Conservation (phyloP, 805 yeast species). For the Nakazawaea ambrosiae region DNA sequence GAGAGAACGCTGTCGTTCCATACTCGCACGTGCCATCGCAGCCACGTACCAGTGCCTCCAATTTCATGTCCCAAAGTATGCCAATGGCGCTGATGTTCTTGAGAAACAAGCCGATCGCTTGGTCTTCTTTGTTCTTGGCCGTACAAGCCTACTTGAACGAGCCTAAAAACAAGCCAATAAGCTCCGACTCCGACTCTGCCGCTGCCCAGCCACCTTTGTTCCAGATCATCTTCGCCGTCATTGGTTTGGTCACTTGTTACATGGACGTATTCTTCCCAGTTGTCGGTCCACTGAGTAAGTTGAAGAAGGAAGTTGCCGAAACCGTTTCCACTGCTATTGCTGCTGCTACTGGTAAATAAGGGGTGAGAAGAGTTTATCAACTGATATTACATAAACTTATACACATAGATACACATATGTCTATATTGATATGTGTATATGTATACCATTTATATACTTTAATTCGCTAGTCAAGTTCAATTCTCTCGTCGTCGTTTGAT, state of each 20-base stretch:
- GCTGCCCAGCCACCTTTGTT: slow-evolving; percentile 40
- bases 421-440: no score
- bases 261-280: slow-evolving; percentile 44
- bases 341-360: slow-evolving; percentile 10
- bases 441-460: no score
- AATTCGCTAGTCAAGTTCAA: no score
- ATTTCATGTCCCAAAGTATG: slow-evolving; percentile 42
- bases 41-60: slow-evolving; percentile 37
- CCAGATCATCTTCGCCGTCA: slow-evolving; percentile 37
- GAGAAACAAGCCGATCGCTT: slow-evolving; percentile 46
- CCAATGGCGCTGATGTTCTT: slow-evolving; percentile 63
- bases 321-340: slow-evolving; percentile 18
- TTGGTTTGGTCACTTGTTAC: slow-evolving; percentile 43
- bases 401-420: no score
- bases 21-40: slow-evolving; percentile 43
- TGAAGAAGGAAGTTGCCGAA: slow-evolving; percentile 18
- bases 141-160: slow-evolving; percentile 41
- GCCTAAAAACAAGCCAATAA: slow-evolving; percentile 19
- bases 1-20: slow-evolving; percentile 9
- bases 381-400: no score
- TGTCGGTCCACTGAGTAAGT: slow-evolving; percentile 14
- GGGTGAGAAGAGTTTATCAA: no score
- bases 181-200: slow-evolving; percentile 13
- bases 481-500: no score
- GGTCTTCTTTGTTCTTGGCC: slow-evolving; percentile 48